phyloP scores from a whole-genome alignment of 805 yeast genomes.

The Candida montana region DNA sequence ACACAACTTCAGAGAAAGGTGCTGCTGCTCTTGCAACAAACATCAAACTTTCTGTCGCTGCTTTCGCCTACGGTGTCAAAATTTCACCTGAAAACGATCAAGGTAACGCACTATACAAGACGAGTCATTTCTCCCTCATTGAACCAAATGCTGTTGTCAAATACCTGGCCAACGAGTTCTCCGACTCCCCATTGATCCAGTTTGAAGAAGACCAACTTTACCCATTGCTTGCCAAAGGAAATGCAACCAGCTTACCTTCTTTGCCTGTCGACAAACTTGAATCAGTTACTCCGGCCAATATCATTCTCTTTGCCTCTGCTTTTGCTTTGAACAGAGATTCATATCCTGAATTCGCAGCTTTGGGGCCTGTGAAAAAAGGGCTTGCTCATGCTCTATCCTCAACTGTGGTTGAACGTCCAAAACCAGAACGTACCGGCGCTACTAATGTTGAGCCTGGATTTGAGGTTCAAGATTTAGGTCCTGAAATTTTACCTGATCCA shows the following conservation, averaged over 20 bases:
- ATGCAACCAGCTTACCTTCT: constrained; percentile 19
- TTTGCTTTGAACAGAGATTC: constrained; percentile 36
- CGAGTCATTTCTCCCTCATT: constrained; percentile 36
- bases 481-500: constrained; percentile 52
- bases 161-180: constrained; percentile 49
- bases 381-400: constrained; percentile 40
- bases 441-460: constrained; percentile 24
- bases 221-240: constrained; percentile 29
- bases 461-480: constrained; percentile 22
- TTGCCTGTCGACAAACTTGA: constrained; percentile 23
- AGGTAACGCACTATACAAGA: constrained; percentile 6
- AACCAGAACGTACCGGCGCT: constrained; percentile 39
- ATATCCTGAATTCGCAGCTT: constrained; percentile 24
- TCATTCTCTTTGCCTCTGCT: constrained; percentile 55
- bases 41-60: constrained; percentile 26
- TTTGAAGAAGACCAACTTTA: constrained; percentile 43
- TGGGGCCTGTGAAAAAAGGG: constrained; percentile 38
- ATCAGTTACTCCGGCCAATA: constrained; percentile 42
- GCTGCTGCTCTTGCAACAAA: constrained; percentile 20
- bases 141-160: constrained; percentile 70
- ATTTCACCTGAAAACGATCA: background rate
- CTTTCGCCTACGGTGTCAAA: constrained; percentile 10
- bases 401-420: constrained; percentile 37
- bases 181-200: constrained; percentile 28
- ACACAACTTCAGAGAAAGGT: constrained; percentile 21